phyloP scores from a whole-genome alignment of 176 grass and related monocot genomes.

The barley (Hordeum vulgare) region DNA sequence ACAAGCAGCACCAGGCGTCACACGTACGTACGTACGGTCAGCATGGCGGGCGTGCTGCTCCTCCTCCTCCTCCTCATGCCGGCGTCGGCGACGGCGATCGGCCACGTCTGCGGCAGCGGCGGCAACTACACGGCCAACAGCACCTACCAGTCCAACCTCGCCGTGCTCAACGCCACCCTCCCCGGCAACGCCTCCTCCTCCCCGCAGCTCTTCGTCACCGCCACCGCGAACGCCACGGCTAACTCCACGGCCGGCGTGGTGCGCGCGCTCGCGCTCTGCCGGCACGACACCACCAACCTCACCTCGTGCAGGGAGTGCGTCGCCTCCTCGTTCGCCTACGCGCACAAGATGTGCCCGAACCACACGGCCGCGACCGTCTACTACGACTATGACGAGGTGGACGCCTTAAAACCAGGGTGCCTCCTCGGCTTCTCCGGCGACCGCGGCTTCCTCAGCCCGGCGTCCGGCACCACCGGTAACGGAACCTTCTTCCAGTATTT shows the following conservation, averaged over 20 bases:
- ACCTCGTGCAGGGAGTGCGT: background rate
- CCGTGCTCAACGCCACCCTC: background rate
- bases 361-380: background rate
- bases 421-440: background rate
- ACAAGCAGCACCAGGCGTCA: background rate
- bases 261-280: conserved; percentile 33
- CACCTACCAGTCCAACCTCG: background rate
- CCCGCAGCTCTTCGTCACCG: background rate
- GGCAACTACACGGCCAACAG: background rate
- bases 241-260: background rate
- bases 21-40: background rate
- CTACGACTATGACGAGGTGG: background rate
- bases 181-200: conserved; percentile 2
- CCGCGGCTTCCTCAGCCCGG: background rate
- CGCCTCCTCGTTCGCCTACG: background rate
- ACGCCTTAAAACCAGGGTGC: background rate
- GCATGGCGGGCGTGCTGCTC: background rate
- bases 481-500: background rate
- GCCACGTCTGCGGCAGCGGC: background rate
- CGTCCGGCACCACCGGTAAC: background rate
- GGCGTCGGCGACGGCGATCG: background rate
- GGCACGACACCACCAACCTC: conserved; percentile 6
- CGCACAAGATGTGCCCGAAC: background rate
- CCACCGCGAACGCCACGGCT: background rate
- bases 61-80: background rate